Evolutionary conservation across 306 rosid species (phyloP).

Genomic region (Senna siamea): DNA sequence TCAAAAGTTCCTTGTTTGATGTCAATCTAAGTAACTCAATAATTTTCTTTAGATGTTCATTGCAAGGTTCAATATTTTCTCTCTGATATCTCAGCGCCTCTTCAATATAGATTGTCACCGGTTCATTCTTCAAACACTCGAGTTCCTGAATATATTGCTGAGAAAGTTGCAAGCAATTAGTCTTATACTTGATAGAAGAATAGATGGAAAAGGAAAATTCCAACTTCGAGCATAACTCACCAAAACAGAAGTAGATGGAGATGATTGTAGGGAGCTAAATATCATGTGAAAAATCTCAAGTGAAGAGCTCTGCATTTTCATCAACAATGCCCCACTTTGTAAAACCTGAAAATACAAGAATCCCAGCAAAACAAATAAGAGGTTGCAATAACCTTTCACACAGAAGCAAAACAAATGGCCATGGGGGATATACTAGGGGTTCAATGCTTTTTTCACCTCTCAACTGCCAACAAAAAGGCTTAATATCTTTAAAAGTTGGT

Average conservation of each 20-base stretch:
- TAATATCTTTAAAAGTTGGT: conserved; percentile 26
- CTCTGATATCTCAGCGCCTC: conserved; percentile 65
- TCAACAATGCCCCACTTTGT: conserved; percentile 64
- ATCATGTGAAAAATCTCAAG: conserved; percentile 59
- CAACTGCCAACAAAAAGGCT: conserved; percentile 29
- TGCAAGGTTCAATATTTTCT: conserved; percentile 50
- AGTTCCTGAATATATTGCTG: conserved; percentile 74
- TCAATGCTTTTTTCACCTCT: conserved; percentile 29
- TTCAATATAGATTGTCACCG: conserved; percentile 61
- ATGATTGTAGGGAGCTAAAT: conserved; percentile 49
- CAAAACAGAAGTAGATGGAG: conserved; percentile 53
- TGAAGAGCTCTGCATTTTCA: conserved; percentile 58
- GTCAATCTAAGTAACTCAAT: conserved; percentile 62
- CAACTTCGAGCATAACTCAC: conserved; percentile 61
- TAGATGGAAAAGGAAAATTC: conserved; percentile 31
- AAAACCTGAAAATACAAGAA: conserved; percentile 61
- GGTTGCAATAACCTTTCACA: too few species aligned
- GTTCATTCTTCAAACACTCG: conserved; percentile 64
- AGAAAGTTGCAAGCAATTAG: conserved; percentile 47
- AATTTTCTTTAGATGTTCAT: conserved; percentile 60
- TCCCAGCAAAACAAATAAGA: conserved; percentile 30
- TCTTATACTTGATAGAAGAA: neutral
- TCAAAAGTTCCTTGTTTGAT: conserved; percentile 76
- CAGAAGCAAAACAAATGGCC: too few species aligned
- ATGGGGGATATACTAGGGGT: too few species aligned